Base-by-base conservation (phyloP, 2,329 filamentous ascomycete species). In the Neocucurbitaria cava region DNA sequence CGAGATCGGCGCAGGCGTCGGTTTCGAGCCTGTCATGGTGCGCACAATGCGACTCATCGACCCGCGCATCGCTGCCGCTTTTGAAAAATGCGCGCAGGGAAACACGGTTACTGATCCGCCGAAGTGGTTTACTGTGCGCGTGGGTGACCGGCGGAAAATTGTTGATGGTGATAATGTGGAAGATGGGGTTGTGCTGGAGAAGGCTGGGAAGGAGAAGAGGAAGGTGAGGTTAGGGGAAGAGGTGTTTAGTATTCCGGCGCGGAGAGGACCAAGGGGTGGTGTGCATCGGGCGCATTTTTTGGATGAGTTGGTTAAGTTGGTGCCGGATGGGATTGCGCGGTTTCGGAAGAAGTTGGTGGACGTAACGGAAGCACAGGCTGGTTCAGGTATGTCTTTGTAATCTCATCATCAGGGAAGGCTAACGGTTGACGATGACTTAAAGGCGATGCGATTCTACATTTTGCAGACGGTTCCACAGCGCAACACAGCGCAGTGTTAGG, bases 1-100 rank as follows among this genome's bases (percentile, higher is more conserved):
- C 15, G 84, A 87, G 62, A 83, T 87, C 30, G 85, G 85, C 1
- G 82, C 84, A 1, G 85, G 84, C 3, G 77, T 87, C 2, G 80
- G 81, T 1, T 82, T 87, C 54, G 48, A 68, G 21, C 55, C 62
- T 0, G 45, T 54, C 23, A 61, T 64, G 55, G 68, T 70, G 8
- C 62, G 59, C 21, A 76, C 76, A 2, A 80, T 81, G 70, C 70
- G 72, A n/a, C 59, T 77, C 5, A 78, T 80, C 45, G 74, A 79
- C 49, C 60, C 71, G 3, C 59, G 62, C 8, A 73, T 79, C 33
- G 57, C 44, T n/a, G 51, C 56, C 18, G 62, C 57, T 1, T 65
- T 61, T 38, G 36, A 49, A 1, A 55, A 47, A 13, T 55, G 56
- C 36, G 49, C 43, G 9, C 49, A 52, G 35, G 60, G 57, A 5